Base-by-base conservation (phyloP, 1,284 basidiomycete genomes). In the Malassezia brasiliensis region DNA sequence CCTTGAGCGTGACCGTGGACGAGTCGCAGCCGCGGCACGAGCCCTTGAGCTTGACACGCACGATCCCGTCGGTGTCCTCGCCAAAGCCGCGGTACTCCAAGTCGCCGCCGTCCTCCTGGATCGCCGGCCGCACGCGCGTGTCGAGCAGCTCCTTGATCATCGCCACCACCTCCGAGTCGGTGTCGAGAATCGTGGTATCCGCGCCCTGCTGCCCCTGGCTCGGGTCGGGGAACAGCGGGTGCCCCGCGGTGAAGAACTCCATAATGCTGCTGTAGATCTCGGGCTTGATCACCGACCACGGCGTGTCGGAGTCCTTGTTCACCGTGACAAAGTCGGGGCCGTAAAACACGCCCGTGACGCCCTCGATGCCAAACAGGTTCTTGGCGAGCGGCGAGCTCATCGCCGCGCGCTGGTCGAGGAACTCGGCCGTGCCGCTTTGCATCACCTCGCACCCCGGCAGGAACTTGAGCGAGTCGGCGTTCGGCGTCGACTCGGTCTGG, bases 131-230 rank as follows among this genome's bases (percentile, higher is more conserved):
- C 14, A 98, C 90, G 6, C 93, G 79, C 0, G 93, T 96, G 74
- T 96, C 93, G 53, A 98, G 78, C 47, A 98, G 75, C 77, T 98
- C 93, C 77, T 98, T 98, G 72, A 98, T 91, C 93, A 98, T 98
- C 12, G 89, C 94, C 3, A 98, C 89, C 1, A 89, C 87, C 75
- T 98, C 93, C n/a, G 86, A 86, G 75, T 98, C 93, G 1, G 87
- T 88, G 67, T 96, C 93, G 36, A 96, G 79, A 62, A 98, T 94
- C 53, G 82, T 81, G n/a, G 91, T 96, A 76, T 98, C 94, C 76
- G 90, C 87, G 4, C 89, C 88, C 0, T 88, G 88, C 10, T 86
- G 86, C 8, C 50, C 40, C 9, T 47, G 44, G 32, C 77, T 76
- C 5, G 65, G 56, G 28, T 78, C 77, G 56, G 85, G 82, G 79